Evolutionary conservation across 768 basidiomycete genomes (phyloP).

Genomic region (Russula earlei): DNA sequence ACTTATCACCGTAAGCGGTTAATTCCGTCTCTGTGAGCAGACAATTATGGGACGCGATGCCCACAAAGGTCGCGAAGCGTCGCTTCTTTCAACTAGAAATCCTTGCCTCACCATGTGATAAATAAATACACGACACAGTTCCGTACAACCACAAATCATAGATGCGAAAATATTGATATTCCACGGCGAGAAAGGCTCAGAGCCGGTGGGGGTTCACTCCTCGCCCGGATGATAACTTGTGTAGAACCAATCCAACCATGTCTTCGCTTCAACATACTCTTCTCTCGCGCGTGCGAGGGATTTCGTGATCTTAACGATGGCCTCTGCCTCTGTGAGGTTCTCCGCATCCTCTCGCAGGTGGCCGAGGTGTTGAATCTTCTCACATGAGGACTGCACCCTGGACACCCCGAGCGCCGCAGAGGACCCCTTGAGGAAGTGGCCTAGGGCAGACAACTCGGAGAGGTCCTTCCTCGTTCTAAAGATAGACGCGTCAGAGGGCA

Average conservation of each 20-base stretch:
- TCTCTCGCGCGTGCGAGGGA: conserved; percentile 9
- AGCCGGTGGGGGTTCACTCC: background rate
- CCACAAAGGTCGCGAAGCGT: too few relatives aligned
- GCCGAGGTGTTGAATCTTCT: conserved; percentile 79
- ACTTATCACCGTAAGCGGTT: too few relatives aligned
- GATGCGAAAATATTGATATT: background rate
- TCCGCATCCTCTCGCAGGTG: background rate
- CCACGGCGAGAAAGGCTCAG: background rate
- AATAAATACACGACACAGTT: too few relatives aligned
- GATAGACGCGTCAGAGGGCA: conserved; percentile 31
- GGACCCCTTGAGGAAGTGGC: conserved; percentile 96
- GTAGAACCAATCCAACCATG: conserved; percentile 10
- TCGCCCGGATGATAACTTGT: background rate
- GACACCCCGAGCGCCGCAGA: conserved; percentile 85
- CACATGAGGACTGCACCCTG: conserved; percentile 78
- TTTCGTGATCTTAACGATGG: conserved; percentile 9
- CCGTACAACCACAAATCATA: too few relatives aligned
- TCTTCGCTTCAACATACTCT: conserved; percentile 13
- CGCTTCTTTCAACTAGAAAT: too few relatives aligned
- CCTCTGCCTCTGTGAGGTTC: background rate
- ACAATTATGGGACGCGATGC: too few relatives aligned
- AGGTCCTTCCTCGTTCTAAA: conserved; percentile 51
- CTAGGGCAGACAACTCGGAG: conserved; percentile 54
- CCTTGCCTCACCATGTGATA: too few relatives aligned
- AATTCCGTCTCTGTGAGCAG: too few relatives aligned